phyloP scores from a whole-genome alignment of 2,329 filamentous ascomycete genomes.

The Aspergillus viridinutans region DNA sequence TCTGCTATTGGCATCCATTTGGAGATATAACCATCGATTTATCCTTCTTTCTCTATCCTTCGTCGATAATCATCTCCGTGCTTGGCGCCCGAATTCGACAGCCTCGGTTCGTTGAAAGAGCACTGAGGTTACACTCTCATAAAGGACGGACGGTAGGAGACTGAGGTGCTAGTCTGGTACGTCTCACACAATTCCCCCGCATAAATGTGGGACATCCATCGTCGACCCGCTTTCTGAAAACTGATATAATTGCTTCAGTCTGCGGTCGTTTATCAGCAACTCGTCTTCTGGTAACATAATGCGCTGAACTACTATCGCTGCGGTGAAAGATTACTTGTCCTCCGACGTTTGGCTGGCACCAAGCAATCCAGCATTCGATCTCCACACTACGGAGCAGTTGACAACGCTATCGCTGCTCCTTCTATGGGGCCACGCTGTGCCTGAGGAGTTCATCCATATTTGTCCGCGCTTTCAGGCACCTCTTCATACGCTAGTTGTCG shows the following conservation, averaged over 20 bases:
- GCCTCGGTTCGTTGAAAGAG: neutral
- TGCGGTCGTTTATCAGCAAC: neutral
- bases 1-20: neutral
- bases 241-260: neutral
- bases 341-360: neutral
- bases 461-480: neutral
- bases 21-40: neutral
- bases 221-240: neutral
- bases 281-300: neutral
- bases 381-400: neutral
- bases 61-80: neutral
- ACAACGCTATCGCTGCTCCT: neutral
- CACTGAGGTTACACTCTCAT: neutral
- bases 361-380: neutral
- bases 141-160: neutral
- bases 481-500: neutral
- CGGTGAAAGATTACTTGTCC: neutral
- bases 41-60: neutral
- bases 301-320: neutral
- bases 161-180: neutral
- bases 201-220: neutral
- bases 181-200: neutral
- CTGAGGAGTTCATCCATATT: neutral
- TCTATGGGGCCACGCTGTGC: neutral
- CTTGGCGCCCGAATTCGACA: neutral